Conservation (phyloP, 257 asterid genomes). For the Solanum chaucha region DNA sequence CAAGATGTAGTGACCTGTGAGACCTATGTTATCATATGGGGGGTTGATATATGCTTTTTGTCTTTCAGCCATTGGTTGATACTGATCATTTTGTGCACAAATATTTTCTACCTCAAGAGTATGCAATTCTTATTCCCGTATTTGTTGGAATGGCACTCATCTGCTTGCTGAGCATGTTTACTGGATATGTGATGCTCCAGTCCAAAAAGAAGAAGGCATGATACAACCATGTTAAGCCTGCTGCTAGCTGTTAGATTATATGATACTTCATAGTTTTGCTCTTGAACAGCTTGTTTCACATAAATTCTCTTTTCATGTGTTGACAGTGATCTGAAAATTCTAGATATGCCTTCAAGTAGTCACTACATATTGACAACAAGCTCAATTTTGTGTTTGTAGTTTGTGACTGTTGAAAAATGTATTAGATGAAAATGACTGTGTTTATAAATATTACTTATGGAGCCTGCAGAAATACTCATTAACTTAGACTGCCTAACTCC, state of each 20-base stretch:
- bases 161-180: constrained; percentile 56
- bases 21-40: background rate
- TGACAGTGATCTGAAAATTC: background rate
- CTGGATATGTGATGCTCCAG: constrained; percentile 82
- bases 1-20: background rate
- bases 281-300: background rate
- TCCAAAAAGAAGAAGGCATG: constrained; percentile 64
- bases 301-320: background rate
- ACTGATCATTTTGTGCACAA: constrained; percentile 80
- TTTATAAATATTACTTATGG: background rate
- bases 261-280: background rate
- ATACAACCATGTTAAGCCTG: constrained; percentile 1
- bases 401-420: background rate
- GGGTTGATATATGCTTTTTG: background rate
- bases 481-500: background rate
- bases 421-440: background rate
- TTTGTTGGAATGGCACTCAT: constrained; percentile 52
- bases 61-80: constrained; percentile 84
- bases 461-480: background rate
- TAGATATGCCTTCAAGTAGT: background rate
- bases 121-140: constrained; percentile 60
- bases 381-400: background rate
- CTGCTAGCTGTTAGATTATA: background rate
- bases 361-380: background rate
- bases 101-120: constrained; percentile 88